These are phyloP conservation scores for Phalaenopsis aphrodite DNA, from an alignment of 106 monocot species.

Conservation along the genomic window DNA sequence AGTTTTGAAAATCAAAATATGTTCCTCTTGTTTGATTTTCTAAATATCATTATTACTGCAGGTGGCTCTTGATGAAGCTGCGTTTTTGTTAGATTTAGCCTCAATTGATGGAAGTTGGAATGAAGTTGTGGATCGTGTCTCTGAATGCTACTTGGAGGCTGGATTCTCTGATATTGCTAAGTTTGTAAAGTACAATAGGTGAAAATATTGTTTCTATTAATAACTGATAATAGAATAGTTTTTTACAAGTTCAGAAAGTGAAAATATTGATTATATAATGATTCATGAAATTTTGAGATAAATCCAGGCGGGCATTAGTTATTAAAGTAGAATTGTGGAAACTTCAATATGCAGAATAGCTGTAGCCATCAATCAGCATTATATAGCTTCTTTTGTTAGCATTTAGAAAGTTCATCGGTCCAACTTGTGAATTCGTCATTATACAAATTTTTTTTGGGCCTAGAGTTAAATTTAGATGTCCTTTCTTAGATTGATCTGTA, in stretches of 20 bases:
- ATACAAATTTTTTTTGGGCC: no score
- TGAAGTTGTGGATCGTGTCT: conserved; percentile 52
- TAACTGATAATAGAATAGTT: not conserved
- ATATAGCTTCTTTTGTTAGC: no score
- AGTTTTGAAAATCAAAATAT: not conserved
- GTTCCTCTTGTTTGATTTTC: not conserved
- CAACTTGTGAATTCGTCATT: no score
- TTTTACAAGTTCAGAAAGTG: not conserved
- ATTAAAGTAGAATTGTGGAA: no score
- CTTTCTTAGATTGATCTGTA: no score
- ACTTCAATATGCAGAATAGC: no score
- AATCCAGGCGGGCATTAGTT: not conserved
- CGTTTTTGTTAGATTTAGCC: conserved; percentile 90
- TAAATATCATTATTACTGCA: conserved; percentile 6
- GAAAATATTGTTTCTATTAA: not conserved
- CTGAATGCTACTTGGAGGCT: conserved; percentile 74
- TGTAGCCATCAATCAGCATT: no score
- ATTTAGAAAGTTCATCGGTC: no score
- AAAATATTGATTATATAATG: not conserved
- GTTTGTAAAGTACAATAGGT: conserved; percentile 67
- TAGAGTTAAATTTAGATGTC: no score
- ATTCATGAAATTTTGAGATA: not conserved
- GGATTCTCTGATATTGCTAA: conserved; percentile 73
- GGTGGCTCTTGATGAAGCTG: conserved; percentile 95
- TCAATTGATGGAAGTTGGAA: conserved; percentile 85